Percentiles rank a stretch among this genome's conserved stretches.
Conservation (phyloP, 371 early-diverging fungal species). For the Syncephalastrum sp. region DNA sequence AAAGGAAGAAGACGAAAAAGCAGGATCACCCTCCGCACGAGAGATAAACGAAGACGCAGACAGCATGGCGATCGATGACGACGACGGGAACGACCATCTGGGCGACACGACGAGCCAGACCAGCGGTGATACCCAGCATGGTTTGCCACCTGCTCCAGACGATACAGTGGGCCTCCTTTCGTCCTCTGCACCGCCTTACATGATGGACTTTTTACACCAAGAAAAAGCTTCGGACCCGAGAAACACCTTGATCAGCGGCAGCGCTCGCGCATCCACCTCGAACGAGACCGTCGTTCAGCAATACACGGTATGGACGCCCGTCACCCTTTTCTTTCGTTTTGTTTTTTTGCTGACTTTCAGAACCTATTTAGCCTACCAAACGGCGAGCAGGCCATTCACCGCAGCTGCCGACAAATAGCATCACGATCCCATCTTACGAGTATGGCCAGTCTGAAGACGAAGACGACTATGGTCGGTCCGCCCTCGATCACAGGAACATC, state of each 20-base stretch:
- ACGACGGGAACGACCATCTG: not conserved
- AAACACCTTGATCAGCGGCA: constrained; percentile 12
- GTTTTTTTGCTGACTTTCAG: not conserved
- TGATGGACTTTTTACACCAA: constrained; percentile 24
- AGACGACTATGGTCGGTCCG: constrained; percentile 1
- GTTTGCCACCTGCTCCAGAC: constrained; percentile 25
- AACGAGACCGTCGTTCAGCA: not conserved
- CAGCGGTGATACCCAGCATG: too few relatives aligned
- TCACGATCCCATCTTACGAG: constrained; percentile 19
- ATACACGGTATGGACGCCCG: constrained; percentile 5
- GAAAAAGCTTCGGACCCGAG: constrained; percentile 4
- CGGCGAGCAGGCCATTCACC: constrained; percentile 16
- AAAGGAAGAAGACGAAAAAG: constrained; percentile 6
- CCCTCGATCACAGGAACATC: constrained; percentile 11
- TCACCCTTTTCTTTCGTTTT: not conserved
- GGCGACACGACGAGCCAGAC: not conserved
- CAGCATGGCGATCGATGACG: constrained; percentile 7
- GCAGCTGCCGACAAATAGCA: constrained; percentile 10
- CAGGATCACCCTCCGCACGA: not conserved
- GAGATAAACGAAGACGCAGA: not conserved
- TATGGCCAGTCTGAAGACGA: not conserved
- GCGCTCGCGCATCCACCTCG: constrained; percentile 9
- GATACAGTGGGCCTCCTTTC: constrained; percentile 30
- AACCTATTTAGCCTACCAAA: constrained; percentile 14
- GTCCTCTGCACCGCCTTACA: constrained; percentile 34